Percentiles rank a stretch among this genome's conserved stretches.
Evolutionary conservation across 2,329 filamentous ascomycete species (phyloP).

Genomic region (Albophoma yamanashiensis): DNA sequence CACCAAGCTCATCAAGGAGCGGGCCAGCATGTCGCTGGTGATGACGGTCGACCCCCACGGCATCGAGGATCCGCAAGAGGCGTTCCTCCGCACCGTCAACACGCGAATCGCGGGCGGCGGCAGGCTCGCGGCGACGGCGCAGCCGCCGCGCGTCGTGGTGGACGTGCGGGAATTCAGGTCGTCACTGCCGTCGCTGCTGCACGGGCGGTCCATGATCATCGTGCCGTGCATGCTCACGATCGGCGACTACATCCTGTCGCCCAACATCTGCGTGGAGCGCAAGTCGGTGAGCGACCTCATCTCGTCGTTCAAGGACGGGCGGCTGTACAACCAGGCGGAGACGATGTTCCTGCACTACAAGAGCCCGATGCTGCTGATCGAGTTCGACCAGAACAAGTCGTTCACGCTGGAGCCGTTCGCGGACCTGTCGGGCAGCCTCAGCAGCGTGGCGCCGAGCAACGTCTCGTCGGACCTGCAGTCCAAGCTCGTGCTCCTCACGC

Average conservation of each 20-base stretch:
- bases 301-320: slow-evolving; percentile 81
- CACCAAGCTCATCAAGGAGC: slow-evolving; percentile 87
- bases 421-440: slow-evolving; percentile 51
- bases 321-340: slow-evolving; percentile 85
- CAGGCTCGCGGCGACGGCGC: slow-evolving; percentile 68
- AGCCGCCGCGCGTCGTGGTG: slow-evolving; percentile 83
- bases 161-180: slow-evolving; percentile 96
- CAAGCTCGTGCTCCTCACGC: slow-evolving; percentile 82
- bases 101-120: slow-evolving; percentile 94
- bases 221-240: slow-evolving; percentile 95
- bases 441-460: slow-evolving; percentile 49
- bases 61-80: slow-evolving; percentile 74
- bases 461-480: slow-evolving; percentile 69
- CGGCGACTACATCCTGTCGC: slow-evolving; percentile 89
- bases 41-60: slow-evolving; percentile 62
- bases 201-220: slow-evolving; percentile 78
- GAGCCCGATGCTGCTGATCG: slow-evolving; percentile 82
- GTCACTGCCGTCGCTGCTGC: slow-evolving; percentile 79
- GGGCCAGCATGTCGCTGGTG: slow-evolving; percentile 83
- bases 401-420: slow-evolving; percentile 85
- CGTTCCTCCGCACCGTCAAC: slow-evolving; percentile 89
- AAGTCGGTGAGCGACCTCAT: slow-evolving; percentile 91
- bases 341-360: slow-evolving; percentile 93
- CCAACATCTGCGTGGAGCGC: slow-evolving; percentile 84
- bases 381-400: slow-evolving; percentile 95